These are phyloP conservation scores for Pythium grandisporangium DNA, from an alignment of 352 stramenopile genomes.

Conservation along the genomic window DNA sequence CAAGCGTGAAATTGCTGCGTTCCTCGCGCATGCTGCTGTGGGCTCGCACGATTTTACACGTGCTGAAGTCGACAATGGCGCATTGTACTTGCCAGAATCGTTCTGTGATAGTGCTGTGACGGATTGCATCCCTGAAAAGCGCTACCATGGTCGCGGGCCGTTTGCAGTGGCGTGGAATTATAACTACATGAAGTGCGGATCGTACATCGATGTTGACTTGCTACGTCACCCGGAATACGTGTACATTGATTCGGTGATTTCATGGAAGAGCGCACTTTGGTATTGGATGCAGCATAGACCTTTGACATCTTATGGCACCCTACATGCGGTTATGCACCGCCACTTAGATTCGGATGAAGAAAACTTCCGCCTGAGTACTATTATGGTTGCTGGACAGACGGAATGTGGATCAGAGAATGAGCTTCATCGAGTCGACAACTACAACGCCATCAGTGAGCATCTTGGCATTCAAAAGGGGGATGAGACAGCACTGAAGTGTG, in stretches of 20 bases:
- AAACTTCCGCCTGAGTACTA: conserved; percentile 3
- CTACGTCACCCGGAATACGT: conserved; percentile 8
- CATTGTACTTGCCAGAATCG: conserved; percentile 1
- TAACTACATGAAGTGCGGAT: conserved; percentile 15
- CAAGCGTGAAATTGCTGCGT: conserved; percentile 10
- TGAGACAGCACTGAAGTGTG: conserved; percentile 1
- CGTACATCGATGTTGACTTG: conserved; percentile 3
- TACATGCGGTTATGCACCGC: conserved; percentile 4
- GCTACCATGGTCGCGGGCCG: conserved; percentile 11
- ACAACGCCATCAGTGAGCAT: conserved; percentile 1
- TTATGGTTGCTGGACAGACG: neutral
- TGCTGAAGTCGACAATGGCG: conserved; percentile 3
- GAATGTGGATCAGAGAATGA: neutral
- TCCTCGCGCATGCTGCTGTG: conserved; percentile 9
- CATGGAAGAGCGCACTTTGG: conserved; percentile 10
- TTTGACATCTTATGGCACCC: neutral
- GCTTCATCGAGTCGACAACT: neutral
- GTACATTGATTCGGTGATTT: conserved; percentile 1
- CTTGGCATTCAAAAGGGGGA: neutral
- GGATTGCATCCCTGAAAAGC: conserved; percentile 3
- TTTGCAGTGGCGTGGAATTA: conserved; percentile 14
- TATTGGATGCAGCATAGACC: conserved; percentile 9
- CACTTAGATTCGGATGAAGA: conserved; percentile 3
- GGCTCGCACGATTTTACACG: conserved; percentile 4
- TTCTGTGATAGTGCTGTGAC: conserved; percentile 5